phyloP scores from a whole-genome alignment of 768 basidiomycete species.

The Amanita molliuscula region DNA sequence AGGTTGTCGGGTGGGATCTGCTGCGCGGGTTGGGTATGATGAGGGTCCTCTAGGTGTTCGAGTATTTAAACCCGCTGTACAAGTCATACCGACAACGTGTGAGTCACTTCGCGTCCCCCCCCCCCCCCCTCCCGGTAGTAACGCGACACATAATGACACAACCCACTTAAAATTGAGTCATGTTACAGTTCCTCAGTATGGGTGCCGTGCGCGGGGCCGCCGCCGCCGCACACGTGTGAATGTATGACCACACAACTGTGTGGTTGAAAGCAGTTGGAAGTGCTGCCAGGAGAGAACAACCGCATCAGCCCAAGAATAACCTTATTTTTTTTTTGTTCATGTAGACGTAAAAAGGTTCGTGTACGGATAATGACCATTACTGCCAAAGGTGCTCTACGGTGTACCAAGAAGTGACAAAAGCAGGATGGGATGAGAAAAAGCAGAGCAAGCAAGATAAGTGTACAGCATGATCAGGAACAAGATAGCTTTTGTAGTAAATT shows the following conservation, averaged over 20 bases:
- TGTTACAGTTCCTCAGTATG: background rate
- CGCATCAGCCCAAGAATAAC: too few relatives aligned
- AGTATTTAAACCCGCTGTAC: background rate
- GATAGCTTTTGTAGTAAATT: background rate
- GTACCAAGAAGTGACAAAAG: too few relatives aligned
- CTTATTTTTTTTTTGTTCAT: background rate
- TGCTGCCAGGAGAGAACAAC: too few relatives aligned
- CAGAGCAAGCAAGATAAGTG: background rate
- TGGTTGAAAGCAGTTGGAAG: too few relatives aligned
- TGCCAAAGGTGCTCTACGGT: too few relatives aligned
- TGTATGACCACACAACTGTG: too few relatives aligned
- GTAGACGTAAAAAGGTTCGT: background rate
- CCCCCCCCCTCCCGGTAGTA: too few relatives aligned
- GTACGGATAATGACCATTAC: background rate
- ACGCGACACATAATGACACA: background rate
- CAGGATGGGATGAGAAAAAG: too few relatives aligned
- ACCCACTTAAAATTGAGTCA: background rate
- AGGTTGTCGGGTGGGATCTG: background rate
- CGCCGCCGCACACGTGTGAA: background rate
- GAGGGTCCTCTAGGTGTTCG: too few relatives aligned
- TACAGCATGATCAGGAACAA: background rate
- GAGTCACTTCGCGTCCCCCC: background rate
- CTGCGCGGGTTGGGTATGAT: background rate
- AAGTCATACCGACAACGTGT: background rate
- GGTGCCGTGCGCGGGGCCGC: background rate